Conservation (phyloP, 495 filamentous ascomycete species). For the Xylaria acuta region DNA sequence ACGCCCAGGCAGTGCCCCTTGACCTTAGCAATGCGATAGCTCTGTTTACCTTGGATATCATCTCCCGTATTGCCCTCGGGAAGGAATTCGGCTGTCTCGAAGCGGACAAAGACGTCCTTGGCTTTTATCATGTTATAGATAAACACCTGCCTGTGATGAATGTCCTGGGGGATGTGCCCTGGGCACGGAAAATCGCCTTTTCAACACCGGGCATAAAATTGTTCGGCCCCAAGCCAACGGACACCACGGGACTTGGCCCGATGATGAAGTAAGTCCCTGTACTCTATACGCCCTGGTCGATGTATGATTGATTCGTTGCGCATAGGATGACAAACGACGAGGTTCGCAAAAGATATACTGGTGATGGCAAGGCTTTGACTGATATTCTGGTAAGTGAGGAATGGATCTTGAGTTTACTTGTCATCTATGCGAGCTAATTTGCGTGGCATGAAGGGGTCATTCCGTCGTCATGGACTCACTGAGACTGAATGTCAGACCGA, state of each 20-base stretch:
- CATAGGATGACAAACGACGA: constrained; percentile 46
- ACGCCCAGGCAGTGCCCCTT: constrained; percentile 31
- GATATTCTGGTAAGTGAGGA: constrained; percentile 49
- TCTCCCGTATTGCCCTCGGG: constrained; percentile 69
- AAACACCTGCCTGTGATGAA: constrained; percentile 56
- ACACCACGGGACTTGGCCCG: constrained; percentile 58
- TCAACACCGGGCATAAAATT: constrained; percentile 59
- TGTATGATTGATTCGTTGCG: neutral
- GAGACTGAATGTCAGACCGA: constrained; percentile 36
- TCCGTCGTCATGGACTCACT: constrained; percentile 33
- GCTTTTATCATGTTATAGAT: constrained; percentile 61
- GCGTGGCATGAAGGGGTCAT: constrained; percentile 30
- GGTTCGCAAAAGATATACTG: constrained; percentile 42
- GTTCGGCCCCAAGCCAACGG: constrained; percentile 61
- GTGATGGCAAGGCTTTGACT: constrained; percentile 34
- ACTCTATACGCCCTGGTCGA: neutral
- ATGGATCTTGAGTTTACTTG: constrained; percentile 18
- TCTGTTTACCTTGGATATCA: constrained; percentile 67
- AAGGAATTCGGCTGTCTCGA: constrained; percentile 67
- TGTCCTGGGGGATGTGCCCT: constrained; percentile 57
- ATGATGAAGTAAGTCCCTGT: constrained; percentile 49
- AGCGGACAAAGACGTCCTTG: constrained; percentile 61
- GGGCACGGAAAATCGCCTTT: constrained; percentile 59
- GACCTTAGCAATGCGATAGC: constrained; percentile 50
- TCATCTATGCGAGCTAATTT: neutral